Evolutionary conservation across 768 basidiomycete genomes (phyloP), one percentile per base, ranked within the genome.

Genomic region (Exsudoporus frostii): DNA sequence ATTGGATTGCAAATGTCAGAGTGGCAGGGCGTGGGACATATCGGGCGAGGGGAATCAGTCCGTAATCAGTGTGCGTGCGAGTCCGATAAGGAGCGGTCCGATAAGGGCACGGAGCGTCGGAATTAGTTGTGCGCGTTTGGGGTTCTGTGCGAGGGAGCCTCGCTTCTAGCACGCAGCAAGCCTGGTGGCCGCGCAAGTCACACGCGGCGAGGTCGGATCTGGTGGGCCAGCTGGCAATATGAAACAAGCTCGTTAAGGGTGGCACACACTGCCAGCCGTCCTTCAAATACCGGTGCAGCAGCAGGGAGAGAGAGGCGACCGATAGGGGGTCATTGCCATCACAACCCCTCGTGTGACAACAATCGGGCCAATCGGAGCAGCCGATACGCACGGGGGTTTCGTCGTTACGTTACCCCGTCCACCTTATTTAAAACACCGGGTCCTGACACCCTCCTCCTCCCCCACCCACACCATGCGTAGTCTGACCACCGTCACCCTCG

Each of bases 401-500:
- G 29, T 13, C 4, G 22, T 66, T 66, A 65, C 62, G 64, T n/a
- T 65, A 66, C 51, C 20, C 9, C 4, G 17, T n/a, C 1, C 1
- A 24, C 5, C 32, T 59, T 65, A 67, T 10, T 30, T 30, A 30
- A 30, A 56, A 56, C 59, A 33, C 54, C 44, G 43, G 53, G 13
- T 0, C 19, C 7, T 1, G 15, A 24, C 11, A 17, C 5, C n/a
- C n/a, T n/a, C n/a, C n/a, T n/a, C n/a, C n/a, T n/a, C n/a, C n/a
- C n/a, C n/a, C n/a, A n/a, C n/a, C n/a, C n/a, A n/a, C 36, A 55
- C 36, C 55, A 88, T 88, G 86, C 84, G 84, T 65, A 77, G 79
- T 72, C 79, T 86, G 56, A 73, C 85, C 61, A 79, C 81, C 59
- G 82, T 84, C 64, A 82, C 83, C 41, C 69, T 87, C 54, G 77